Base-by-base conservation (phyloP, 257 asterid genomes). In the Craterostigma plantagineum region DNA sequence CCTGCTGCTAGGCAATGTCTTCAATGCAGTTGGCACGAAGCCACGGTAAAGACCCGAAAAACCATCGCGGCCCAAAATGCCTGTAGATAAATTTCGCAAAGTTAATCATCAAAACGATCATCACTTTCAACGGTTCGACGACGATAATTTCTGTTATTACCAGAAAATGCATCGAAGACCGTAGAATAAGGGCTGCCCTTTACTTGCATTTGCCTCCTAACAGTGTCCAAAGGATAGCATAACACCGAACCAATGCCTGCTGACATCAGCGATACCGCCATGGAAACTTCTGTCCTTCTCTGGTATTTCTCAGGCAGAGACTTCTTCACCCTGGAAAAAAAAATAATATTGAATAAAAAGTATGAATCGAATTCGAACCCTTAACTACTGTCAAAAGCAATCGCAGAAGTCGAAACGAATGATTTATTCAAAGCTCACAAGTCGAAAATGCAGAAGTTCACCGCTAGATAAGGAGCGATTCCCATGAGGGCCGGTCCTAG, bases 181-280 rank as follows among this genome's bases (percentile, higher is more conserved):
- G 83, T 64, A 53, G 46, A 54, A 50, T 71, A 81, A n/a, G 94
- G 94, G 10, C 77, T 63, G 60, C 87, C 81, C 72, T 50, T 81
- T 92, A 81, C 75, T 56, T 81, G 94, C 94, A 77, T 77, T 65
- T 81, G 94, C 54, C 92, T 69, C 69, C 94, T 72, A 23, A 74
- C 70, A 2, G 94, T 81, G 64, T 81, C 94, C 67, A 81, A 49
- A n/a, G 94, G 94, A 63, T 81, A 81, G 67, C 92, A 81, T 66
- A 59, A 54, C 51, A 75, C 51, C 18, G 92, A 74, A 56, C 92
- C 94, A 43, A 81, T 66, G 9, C 83, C 64, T 37, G 94, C 94
- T 41, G 87, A 74, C 33, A 74, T 51, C 58, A 81, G 63, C 23
- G 80, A 79, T 16, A 83, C 71, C 52, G 48, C 38, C 48, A 81